A percentile compares a stretch with the other conserved stretches of the same genome.
phyloP scores from a whole-genome alignment of 352 stramenopile species.

The Globisporangium paddicum region DNA sequence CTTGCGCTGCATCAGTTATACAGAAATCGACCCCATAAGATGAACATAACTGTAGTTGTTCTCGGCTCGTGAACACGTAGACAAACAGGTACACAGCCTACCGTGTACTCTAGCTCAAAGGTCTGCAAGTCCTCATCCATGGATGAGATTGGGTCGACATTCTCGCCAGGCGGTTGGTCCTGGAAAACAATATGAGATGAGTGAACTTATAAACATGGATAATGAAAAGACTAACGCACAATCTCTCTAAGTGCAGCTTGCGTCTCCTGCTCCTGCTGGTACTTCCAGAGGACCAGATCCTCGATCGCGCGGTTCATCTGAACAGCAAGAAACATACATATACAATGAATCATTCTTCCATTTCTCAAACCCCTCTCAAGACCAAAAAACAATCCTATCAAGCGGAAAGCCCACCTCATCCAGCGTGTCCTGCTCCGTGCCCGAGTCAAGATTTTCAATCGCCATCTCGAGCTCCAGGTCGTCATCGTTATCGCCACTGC shows the following conservation, averaged over 20 bases:
- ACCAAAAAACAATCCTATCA: too few species aligned
- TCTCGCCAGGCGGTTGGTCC: conserved; percentile 4
- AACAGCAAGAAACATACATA: too few species aligned
- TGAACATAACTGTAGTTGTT: too few species aligned
- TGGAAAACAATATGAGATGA: not conserved
- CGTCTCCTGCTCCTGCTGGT: conserved; percentile 20
- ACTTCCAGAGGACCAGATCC: conserved; percentile 34
- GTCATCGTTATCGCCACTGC: conserved; percentile 20
- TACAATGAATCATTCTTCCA: too few species aligned
- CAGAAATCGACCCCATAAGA: not conserved
- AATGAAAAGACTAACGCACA: conserved; percentile 13
- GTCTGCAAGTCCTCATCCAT: not conserved
- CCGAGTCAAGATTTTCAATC: conserved; percentile 25
- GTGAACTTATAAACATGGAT: not conserved
- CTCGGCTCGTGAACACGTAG: too few species aligned
- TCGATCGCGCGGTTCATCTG: conserved; percentile 48
- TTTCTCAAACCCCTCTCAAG: too few species aligned
- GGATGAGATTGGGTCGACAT: not conserved
- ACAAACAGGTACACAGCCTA: too few species aligned
- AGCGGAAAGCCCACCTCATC: conserved; percentile 37
- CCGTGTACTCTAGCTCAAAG: conserved; percentile 10
- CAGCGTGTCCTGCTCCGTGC: conserved; percentile 29
- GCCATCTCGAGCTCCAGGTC: conserved; percentile 35
- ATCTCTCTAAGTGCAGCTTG: conserved; percentile 23
- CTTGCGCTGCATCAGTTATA: conserved; percentile 2